Evolutionary conservation across 1,284 basidiomycete species (phyloP).

Genomic region (Meripilus lineatus): DNA sequence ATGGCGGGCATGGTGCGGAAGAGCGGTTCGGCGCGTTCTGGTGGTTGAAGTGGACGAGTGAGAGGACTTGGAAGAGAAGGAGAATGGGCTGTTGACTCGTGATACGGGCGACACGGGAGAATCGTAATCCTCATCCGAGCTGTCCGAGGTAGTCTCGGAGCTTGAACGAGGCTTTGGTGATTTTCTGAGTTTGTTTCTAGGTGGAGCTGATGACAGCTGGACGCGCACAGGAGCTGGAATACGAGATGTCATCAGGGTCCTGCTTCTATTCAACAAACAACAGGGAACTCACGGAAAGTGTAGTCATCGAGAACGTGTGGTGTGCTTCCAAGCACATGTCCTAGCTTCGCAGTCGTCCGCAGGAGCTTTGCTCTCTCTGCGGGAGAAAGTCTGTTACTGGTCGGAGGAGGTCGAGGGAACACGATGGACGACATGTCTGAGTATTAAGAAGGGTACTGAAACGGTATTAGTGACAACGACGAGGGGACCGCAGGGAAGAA

Average conservation of each 20-base stretch:
- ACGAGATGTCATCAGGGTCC: too few relatives aligned
- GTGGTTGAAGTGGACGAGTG: conserved; percentile 12
- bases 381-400: conserved; percentile 49
- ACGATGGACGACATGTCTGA: conserved; percentile 27
- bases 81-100: neutral
- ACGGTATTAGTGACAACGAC: too few relatives aligned
- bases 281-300: neutral
- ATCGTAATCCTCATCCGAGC: too few relatives aligned
- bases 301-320: conserved; percentile 50
- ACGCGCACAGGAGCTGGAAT: too few relatives aligned
- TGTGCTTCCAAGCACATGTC: conserved; percentile 52
- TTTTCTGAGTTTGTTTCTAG: too few relatives aligned
- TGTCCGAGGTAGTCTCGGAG: too few relatives aligned
- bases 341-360: conserved; percentile 57
- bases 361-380: conserved; percentile 52
- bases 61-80: conserved; percentile 14
- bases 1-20: neutral
- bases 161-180: conserved; percentile 1
- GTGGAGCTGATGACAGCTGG: too few relatives aligned
- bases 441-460: neutral
- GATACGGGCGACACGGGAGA: too few relatives aligned
- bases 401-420: conserved; percentile 55
- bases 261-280: too few relatives aligned
- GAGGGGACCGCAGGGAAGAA: neutral
- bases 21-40: conserved; percentile 4